These are phyloP conservation scores for Entrophospora sp. DNA, from an alignment of 192 early-diverging fungal species.

Conservation along the genomic window DNA sequence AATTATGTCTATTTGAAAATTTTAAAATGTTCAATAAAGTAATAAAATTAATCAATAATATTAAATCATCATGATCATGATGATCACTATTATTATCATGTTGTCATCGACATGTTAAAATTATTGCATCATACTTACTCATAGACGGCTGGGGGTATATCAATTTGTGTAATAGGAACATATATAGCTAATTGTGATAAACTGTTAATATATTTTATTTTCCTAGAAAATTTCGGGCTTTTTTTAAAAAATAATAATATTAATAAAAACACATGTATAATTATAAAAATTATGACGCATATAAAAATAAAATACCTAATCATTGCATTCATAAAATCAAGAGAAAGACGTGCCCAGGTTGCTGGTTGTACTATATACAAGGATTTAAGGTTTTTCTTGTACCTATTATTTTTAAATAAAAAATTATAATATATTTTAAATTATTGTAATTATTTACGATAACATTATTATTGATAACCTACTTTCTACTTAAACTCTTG, in stretches of 20 bases:
- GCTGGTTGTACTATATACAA: slow-evolving; percentile 91
- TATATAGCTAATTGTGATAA: slow-evolving; percentile 55
- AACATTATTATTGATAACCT: slow-evolving; percentile 23
- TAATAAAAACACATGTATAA: no score
- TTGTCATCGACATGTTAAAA: no score
- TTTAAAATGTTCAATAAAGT: neutral
- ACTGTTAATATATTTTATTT: slow-evolving; percentile 72
- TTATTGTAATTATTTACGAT: neutral
- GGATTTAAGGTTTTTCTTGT: slow-evolving; percentile 91
- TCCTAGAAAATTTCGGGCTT: slow-evolving; percentile 87
- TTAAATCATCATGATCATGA: neutral
- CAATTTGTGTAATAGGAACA: slow-evolving; percentile 66
- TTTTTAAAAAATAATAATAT: no score
- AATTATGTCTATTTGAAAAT: slow-evolving; percentile 31
- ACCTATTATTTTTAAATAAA: slow-evolving; percentile 26
- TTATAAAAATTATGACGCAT: no score
- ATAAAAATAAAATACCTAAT: slow-evolving; percentile 54
- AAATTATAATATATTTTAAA: slow-evolving; percentile 3
- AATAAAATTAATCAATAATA: neutral
- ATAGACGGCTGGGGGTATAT: slow-evolving; percentile 62
- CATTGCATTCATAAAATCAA: slow-evolving; percentile 78
- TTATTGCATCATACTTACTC: no score
- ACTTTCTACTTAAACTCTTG: slow-evolving; percentile 69
- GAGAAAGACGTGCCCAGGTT: slow-evolving; percentile 68
- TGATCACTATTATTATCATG: no score